Evolutionary conservation across 192 early-diverging fungal species (phyloP).

Genomic region (Backusella liffmaniae): DNA sequence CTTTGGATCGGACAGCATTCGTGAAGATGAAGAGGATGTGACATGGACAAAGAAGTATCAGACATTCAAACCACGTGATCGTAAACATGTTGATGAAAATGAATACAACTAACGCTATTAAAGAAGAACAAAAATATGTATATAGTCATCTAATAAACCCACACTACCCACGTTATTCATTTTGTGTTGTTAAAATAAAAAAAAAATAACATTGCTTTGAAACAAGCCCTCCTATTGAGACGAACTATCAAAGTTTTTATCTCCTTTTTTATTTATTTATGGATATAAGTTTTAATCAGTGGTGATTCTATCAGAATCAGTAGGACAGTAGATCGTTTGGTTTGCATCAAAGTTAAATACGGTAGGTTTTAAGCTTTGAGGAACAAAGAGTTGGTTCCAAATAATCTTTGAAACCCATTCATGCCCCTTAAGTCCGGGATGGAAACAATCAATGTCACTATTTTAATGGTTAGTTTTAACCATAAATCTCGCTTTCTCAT

Average conservation of each 20-base stretch:
- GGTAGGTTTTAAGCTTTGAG: background rate
- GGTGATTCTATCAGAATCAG: conserved; percentile 5
- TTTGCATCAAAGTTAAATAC: conserved; percentile 9
- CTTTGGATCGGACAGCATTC: background rate
- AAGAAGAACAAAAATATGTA: too few relatives aligned
- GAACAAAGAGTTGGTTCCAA: conserved; percentile 7
- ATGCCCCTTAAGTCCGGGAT: background rate
- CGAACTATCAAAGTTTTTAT: too few relatives aligned
- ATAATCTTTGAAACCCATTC: conserved; percentile 14
- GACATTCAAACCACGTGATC: background rate
- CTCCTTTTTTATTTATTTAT: too few relatives aligned
- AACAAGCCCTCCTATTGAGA: too few relatives aligned
- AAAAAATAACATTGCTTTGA: too few relatives aligned
- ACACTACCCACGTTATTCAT: too few relatives aligned
- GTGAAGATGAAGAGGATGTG: background rate
- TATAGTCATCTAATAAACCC: too few relatives aligned
- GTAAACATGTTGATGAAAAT: background rate
- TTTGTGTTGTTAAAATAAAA: too few relatives aligned
- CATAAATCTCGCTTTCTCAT: background rate
- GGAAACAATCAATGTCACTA: conserved; percentile 6
- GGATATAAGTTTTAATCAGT: background rate
- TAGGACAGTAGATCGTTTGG: background rate
- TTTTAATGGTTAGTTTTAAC: too few relatives aligned
- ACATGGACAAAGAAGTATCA: background rate
- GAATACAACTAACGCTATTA: background rate